phyloP scores from a whole-genome alignment of 257 asterid genomes.

The Nicotiana knightiana region DNA sequence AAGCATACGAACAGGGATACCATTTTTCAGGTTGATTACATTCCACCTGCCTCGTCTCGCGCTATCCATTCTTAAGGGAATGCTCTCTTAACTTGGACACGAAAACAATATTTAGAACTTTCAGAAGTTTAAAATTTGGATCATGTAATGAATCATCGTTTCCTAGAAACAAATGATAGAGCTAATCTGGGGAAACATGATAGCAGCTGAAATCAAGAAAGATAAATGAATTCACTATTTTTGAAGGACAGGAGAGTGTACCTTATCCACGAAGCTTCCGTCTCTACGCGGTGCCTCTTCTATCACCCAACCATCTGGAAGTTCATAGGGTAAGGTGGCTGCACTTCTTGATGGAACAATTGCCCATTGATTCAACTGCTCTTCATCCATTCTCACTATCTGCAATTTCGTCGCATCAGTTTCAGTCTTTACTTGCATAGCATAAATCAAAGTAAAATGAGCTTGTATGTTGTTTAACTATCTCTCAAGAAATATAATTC shows the following conservation, averaged over 20 bases:
- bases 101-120: background rate
- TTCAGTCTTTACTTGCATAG: background rate
- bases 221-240: background rate
- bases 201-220: background rate
- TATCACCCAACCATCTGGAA: constrained; percentile 84
- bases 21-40: background rate
- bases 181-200: background rate
- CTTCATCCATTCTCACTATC: constrained; percentile 37
- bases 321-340: constrained; percentile 23
- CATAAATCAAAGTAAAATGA: background rate
- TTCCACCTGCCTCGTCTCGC: background rate
- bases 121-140: background rate
- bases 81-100: background rate
- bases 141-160: background rate
- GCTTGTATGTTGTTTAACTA: background rate
- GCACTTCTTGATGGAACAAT: constrained; percentile 25
- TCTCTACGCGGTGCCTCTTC: constrained; percentile 58
- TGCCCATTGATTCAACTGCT: constrained; percentile 24
- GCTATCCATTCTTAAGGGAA: background rate
- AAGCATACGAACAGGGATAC: background rate
- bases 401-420: background rate
- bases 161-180: background rate
- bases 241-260: constrained; percentile 17
- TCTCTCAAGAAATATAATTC: background rate
- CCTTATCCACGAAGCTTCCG: constrained; percentile 37